Percentiles rank a stretch among this genome's conserved stretches.
These are phyloP conservation scores for Xylona heveae DNA, from an alignment of 495 filamentous ascomycete species.

Conservation along the genomic window DNA sequence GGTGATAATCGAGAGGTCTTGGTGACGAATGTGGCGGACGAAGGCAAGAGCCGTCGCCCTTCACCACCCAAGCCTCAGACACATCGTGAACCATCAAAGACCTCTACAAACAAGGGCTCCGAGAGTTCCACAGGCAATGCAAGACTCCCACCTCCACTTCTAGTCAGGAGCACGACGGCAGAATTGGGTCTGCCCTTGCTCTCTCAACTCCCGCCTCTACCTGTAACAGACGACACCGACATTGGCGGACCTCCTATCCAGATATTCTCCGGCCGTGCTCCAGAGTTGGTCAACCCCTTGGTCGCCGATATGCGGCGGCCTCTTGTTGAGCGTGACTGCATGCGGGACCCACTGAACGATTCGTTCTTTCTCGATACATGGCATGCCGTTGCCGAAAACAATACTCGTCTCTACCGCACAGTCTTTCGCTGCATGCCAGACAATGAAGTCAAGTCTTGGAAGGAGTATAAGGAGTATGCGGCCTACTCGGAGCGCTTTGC, in stretches of 20 bases:
- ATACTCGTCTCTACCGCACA: constrained; percentile 75
- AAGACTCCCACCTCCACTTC: constrained; percentile 26
- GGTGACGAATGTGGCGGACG: constrained; percentile 29
- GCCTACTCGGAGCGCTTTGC: constrained; percentile 63
- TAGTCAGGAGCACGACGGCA: constrained; percentile 26
- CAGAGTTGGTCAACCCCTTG: constrained; percentile 29
- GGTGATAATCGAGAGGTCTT: constrained; percentile 42
- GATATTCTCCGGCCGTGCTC: constrained; percentile 20
- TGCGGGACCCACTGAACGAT: constrained; percentile 65
- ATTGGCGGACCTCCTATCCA: constrained; percentile 42
- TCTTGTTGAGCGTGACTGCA: constrained; percentile 43
- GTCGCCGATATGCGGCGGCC: constrained; percentile 45
- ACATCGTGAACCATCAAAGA: neutral
- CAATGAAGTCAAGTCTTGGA: constrained; percentile 81
- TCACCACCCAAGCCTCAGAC: neutral
- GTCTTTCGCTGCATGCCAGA: constrained; percentile 97
- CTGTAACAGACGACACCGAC: constrained; percentile 54
- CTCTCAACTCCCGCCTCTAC: constrained; percentile 45
- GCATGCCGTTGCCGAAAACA: constrained; percentile 77
- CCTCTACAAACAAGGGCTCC: too few relatives aligned
- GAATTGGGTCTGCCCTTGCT: constrained; percentile 34
- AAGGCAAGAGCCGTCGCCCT: constrained; percentile 28
- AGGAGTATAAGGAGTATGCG: constrained; percentile 75
- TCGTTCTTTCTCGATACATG: constrained; percentile 73
- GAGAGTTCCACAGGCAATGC: too few relatives aligned